Evolutionary conservation across 1,139 yeast genomes (phyloP).

Genomic region (Scheffersomyces titani): DNA sequence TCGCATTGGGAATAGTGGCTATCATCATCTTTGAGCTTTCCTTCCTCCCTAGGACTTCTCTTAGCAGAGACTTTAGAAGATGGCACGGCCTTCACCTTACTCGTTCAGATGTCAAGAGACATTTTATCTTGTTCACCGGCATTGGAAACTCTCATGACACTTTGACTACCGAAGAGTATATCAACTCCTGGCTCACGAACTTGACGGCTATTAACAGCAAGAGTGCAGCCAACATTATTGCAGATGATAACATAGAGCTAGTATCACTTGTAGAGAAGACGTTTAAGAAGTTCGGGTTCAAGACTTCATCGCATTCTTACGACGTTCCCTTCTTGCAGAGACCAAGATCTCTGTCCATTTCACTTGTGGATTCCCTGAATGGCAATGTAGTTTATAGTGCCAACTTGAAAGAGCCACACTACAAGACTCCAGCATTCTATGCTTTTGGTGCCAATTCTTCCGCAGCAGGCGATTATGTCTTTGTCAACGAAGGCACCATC

Average conservation of each 20-base stretch:
- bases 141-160: slow-evolving; percentile 25
- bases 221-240: slow-evolving; percentile 22
- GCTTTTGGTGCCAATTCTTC: slow-evolving; percentile 32
- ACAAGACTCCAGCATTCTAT: slow-evolving; percentile 39
- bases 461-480: slow-evolving; percentile 27
- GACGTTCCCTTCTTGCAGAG: slow-evolving; percentile 18
- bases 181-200: slow-evolving; percentile 24
- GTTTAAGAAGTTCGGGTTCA: slow-evolving; percentile 31
- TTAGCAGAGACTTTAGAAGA: slow-evolving; percentile 79
- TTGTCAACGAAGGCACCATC: slow-evolving; percentile 31
- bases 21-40: slow-evolving; percentile 62
- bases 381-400: slow-evolving; percentile 28
- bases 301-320: slow-evolving; percentile 19
- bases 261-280: slow-evolving; percentile 24
- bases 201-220: slow-evolving; percentile 14
- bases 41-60: slow-evolving; percentile 84
- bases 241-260: slow-evolving; percentile 29
- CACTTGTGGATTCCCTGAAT: slow-evolving; percentile 22
- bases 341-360: slow-evolving; percentile 27
- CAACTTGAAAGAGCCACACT: slow-evolving; percentile 25
- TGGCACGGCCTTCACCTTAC: slow-evolving; percentile 67
- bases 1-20: slow-evolving; percentile 55
- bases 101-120: slow-evolving; percentile 62
- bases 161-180: slow-evolving; percentile 28
- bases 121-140: slow-evolving; percentile 26